Base-by-base conservation (phyloP, 192 early-diverging fungal genomes). In the Helicostylum pulchrum region DNA sequence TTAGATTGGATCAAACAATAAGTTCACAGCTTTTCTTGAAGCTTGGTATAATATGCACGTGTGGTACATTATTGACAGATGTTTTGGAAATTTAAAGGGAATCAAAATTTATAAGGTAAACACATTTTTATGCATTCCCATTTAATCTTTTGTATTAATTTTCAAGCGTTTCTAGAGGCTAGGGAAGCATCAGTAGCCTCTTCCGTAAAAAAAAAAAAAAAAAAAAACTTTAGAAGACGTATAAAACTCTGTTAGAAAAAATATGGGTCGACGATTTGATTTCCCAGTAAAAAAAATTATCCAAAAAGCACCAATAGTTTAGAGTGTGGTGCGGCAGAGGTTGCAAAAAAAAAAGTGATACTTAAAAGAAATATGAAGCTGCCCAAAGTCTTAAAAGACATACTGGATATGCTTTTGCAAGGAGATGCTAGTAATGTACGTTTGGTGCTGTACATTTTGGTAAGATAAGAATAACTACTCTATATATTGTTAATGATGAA, bases 1-100 rank as follows among this genome's bases (percentile, higher is more conserved):
- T 47, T 60, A 23, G 44, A 60, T 19, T 60, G 57, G 57, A 47
- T 60, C n/a, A 45, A 60, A 30, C 43, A 60, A 4, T 58, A 60
- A 60, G 9, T 47, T 47, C 44, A 32, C 44, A 46, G 58, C 44
- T 60, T 60, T 3, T 1, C 43, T 42, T 11, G 58, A 60, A 44
- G 47, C 30, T 58, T 58, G 55, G 55, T 58, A 43, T 43, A 42
- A 58, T 21, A 58, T 57, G 0, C 55, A 57, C 1, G 3, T n/a
- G n/a, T 57, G 55, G 55, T 58, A 39, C n/a, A 58, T 58, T 3
- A 58, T 58, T 2, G 55, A 58, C 55, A 42, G 36, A 42, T 43
- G 34, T 9, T 57, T 57, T 57, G 55, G 42, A 39, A 57, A 57
- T 43, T 32, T 57, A 57, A 43, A 57, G 36, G 55, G 36, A 57